These are phyloP conservation scores for Tirmania nivea DNA, from an alignment of 495 filamentous ascomycete genomes.

Conservation along the genomic window DNA sequence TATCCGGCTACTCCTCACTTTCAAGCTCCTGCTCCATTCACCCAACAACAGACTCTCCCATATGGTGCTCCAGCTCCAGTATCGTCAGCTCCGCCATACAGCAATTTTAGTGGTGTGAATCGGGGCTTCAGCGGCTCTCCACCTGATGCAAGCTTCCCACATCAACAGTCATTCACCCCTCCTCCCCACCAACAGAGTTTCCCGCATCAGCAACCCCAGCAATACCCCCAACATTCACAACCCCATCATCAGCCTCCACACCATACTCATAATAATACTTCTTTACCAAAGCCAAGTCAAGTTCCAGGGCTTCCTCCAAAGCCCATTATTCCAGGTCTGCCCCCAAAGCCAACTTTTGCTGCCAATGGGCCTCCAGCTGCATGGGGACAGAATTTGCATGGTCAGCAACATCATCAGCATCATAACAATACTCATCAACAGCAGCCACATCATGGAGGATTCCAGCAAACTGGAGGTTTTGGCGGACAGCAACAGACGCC, in stretches of 20 bases:
- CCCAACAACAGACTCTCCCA: slow-evolving; percentile 1
- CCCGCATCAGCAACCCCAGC: slow-evolving; percentile 12
- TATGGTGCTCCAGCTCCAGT: slow-evolving; percentile 13
- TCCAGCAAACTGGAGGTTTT: background rate
- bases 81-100: slow-evolving; percentile 4
- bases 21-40: background rate
- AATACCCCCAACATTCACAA: slow-evolving; percentile 1
- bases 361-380: slow-evolving; percentile 6
- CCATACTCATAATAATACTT: slow-evolving; percentile 1
- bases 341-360: slow-evolving; percentile 14
- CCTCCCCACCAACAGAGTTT: slow-evolving; percentile 13
- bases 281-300: slow-evolving; percentile 19
- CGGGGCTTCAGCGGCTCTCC: slow-evolving; percentile 1
- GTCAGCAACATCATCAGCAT: slow-evolving; percentile 6
- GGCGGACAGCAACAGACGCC: background rate
- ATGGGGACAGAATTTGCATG: slow-evolving; percentile 4
- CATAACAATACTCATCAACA: background rate
- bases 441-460: slow-evolving; percentile 3
- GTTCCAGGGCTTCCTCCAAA: slow-evolving; percentile 17
- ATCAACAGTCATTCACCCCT: slow-evolving; percentile 6
- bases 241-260: slow-evolving; percentile 2
- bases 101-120: slow-evolving; percentile 2
- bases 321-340: slow-evolving; percentile 18
- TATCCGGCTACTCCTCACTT: background rate
- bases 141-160: slow-evolving; percentile 3